Evolutionary conservation across 805 yeast genomes (phyloP), one percentile per base, ranked within the genome.

Genomic region (Dipodascopsis uninucleata): DNA sequence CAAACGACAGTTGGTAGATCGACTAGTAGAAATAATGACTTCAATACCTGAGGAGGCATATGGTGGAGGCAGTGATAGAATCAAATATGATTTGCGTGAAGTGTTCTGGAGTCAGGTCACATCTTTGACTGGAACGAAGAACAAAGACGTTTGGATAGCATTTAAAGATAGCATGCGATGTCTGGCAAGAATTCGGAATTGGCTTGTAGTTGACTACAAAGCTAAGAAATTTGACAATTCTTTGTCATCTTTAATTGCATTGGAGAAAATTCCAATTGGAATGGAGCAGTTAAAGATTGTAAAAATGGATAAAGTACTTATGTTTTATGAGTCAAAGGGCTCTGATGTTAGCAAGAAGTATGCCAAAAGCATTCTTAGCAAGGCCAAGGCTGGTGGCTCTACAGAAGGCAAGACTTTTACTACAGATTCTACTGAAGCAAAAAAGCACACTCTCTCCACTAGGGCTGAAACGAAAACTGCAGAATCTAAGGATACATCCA

Each of bases 101-200:
- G 50, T 41, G 12, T 52, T 43, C 21, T 28, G 40, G 17, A 24
- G 39, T 7, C 56, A 44, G 18, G 37, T 49, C 14, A 12, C 31
- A 5, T 28, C 40, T 5, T 22, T 46, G 8, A 33, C 49, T 10
- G 49, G 46, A 5, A 31, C 39, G n/a, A 40, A 20, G 3, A 36
- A 32, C 18, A 25, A 26, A 12, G 48, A 47, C 8, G 8, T 55
- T 9, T 56, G 59, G 59, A 25, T 28, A 9, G 32, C 17, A 17
- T 25, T 54, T 33, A 45, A 46, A 3, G 35, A 21, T 8, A 54
- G 50, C 31, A 25, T 52, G 12, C 37, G 43, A 21, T 41, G 47
- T 22, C 40, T 56, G 7, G 59, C 59, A 1, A 57, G 59, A 5
- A 16, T 55, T 16, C 43, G 59, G 10, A 56, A 56, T 28, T 52